Evolutionary conservation across 345 rosid genomes (phyloP), one percentile per base, ranked within the genome.

Genomic region (Eucalyptus pumila): DNA sequence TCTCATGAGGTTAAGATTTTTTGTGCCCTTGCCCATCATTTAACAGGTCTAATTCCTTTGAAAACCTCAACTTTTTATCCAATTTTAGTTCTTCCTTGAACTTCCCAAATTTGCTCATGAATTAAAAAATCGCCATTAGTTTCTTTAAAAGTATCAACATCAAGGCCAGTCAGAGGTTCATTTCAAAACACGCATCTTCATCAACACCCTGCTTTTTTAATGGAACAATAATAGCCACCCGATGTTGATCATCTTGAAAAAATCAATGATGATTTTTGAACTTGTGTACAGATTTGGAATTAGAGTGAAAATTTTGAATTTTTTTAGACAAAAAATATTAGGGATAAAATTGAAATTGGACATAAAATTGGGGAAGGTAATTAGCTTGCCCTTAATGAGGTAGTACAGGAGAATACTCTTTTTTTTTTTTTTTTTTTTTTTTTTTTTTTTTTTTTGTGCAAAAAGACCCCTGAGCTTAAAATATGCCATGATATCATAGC

Each of bases 371-470:
- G 58, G 58, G 9, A 19, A 8, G 58, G 58, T 52, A 52, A 52
- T 52, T 21, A 52, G 0, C 58, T 26, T 2, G 4, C 11, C 58
- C 56, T 52, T 8, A 21, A 21, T 21, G 58, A 8, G 58, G 0
- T 52, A 52, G 26, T 5, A 52, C 2, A 4, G 26, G 58, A 19
- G 26, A 52, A 52, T 52, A 7, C 1, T 50, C 8, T 1, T 0
- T 16, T 0, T 6, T 6, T 51, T 16, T 15, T 6, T 16, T 1
- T 16, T 2, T 50, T 6, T 3, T 1, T 0, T 2, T 45, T 3
- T 47, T 10, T 10, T 3, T 1, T 1, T 14, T 45, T 44, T 11
- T 10, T 3, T 3, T 0, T 3, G 23, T 67, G 80, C 2, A 32
- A 37, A 67, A 67, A 5, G 42, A 67, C 80, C 42, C 2, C 1